Evolutionary conservation across 1,284 basidiomycete species (phyloP), one percentile per base, ranked within the genome.

Genomic region (Mycena citricolor): DNA sequence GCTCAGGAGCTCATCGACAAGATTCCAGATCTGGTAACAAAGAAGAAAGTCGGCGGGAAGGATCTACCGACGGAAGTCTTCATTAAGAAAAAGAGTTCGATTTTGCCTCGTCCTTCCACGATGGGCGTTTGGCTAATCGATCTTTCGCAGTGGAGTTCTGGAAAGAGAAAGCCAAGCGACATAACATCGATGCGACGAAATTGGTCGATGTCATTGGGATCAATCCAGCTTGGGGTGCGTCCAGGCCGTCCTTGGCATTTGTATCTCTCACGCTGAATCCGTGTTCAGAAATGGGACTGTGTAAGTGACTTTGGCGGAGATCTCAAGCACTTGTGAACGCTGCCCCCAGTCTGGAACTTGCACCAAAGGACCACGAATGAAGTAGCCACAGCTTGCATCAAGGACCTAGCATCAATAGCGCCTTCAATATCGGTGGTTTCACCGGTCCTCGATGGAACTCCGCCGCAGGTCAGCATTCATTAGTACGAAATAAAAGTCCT

Each of bases 21-120:
- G 12, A 73, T 88, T n/a, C 83, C 85, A 0, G 67, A 64, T 1
- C 58, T 79, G 35, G 67, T 87, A 8, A 73, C 80, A 24, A 74
- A 71, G 57, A 74, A 72, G 61, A 85, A 80, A 63, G 65, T 83
- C n/a, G 73, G 73, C 11, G 83, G 81, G 10, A 82, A 80, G 59
- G 76, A 80, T 42, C 60, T 88, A 38, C 85, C 86, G 0, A 86
- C 83, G 0, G 86, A 90, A 54, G 77, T 81, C 5, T 78, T 82
- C 39, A 85, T 88, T 52, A 78, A 81, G 66, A 87, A 84, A 67
- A 86, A 83, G 61, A 39, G 82, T 80, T 52, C 10, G 69, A 54
- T 25, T n/a, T n/a, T n/a, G n/a, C n/a, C n/a, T n/a, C n/a, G n/a
- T n/a, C n/a, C n/a, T n/a, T n/a, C n/a, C n/a, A n/a, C n/a, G n/a